Base-by-base conservation (phyloP, 2,329 filamentous ascomycete species). In the Fusarium anguioides region DNA sequence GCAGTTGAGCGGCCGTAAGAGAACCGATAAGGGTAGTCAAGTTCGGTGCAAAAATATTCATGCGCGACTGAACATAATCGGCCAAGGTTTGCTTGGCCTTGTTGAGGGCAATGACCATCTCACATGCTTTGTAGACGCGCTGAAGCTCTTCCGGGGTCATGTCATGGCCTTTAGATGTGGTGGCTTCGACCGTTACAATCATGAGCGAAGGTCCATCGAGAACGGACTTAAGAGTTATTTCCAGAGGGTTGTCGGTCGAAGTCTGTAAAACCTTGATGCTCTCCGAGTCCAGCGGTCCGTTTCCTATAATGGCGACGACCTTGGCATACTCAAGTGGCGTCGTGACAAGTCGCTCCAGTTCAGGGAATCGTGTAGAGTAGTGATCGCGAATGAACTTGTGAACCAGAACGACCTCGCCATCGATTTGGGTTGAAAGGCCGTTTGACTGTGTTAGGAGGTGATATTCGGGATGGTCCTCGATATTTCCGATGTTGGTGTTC, bases 331-430 rank as follows among this genome's bases (percentile, higher is more conserved):
- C 93, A 48, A 98, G 85, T 2, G 96, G 94, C 73, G 95, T 97
- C 57, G 92, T 93, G 61, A 99, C 91, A 31, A 99, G 87, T 20
- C 86, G 86, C 78, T 99, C 96, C 37, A 99, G 87, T 79, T 97
- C 95, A 0, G 96, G 95, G 74, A 98, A 99, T 62, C 95, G 89
- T 18, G 91, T 86, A 11, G 94, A 97, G 81, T 99, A 99, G 79
- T 97, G 93, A 74, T 99, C 96, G 74, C 95, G 89, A 60, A 97
- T 93, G 78, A 93, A 96, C 80, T 99, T 99, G 84, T 99, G 96
- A 21, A 98, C 92, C 9, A 96, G 86, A 31, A 92, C 91, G 42
- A 98, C 92, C 78, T 98, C 95, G 75, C 92, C 93, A 71, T 97
- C 94, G 70, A 98, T 97, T 66, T 92, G 91, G 8, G 95, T 96